Percentiles rank a stretch among this genome's conserved stretches.
These are phyloP conservation scores for Fusarium metavorans DNA, from an alignment of 2,329 filamentous ascomycete genomes.

Conservation along the genomic window DNA sequence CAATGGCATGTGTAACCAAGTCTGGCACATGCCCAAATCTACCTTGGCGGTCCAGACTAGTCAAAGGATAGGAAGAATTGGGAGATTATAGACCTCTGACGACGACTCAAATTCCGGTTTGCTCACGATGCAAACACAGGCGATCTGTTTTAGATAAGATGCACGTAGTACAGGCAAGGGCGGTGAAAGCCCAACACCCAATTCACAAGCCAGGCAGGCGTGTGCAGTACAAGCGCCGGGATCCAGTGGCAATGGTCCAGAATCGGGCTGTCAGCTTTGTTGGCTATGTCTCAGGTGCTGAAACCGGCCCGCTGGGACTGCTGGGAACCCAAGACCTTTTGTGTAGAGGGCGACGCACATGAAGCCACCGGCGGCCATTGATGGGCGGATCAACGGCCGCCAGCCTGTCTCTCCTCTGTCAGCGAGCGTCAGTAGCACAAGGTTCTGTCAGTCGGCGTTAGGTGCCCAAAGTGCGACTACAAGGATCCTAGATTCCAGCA, in stretches of 20 bases:
- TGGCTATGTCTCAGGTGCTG: conserved; percentile 35
- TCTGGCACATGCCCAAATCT: not conserved
- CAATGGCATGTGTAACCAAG: not conserved
- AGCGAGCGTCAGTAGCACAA: not conserved
- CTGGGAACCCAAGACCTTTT: conserved; percentile 25
- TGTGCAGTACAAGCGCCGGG: conserved; percentile 20
- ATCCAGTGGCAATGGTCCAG: conserved; percentile 17
- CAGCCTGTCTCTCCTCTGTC: not conserved
- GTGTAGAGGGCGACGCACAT: not conserved
- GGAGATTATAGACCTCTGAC: not conserved
- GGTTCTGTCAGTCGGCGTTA: conserved; percentile 16
- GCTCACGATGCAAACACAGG: not conserved
- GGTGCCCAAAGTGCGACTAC: not conserved
- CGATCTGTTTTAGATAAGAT: not conserved
- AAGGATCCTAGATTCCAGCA: conserved; percentile 9
- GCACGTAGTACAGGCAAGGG: not conserved
- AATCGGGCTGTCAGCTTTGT: not conserved
- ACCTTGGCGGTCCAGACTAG: not conserved
- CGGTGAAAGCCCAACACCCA: not conserved
- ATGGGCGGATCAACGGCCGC: conserved; percentile 29
- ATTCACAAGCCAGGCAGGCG: not conserved
- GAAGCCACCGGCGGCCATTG: not conserved
- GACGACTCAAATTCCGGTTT: not conserved
- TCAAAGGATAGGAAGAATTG: not conserved
- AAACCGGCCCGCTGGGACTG: conserved; percentile 31